Evolutionary conservation across 495 filamentous ascomycete species (phyloP), one percentile per base, ranked within the genome.

Genomic region (Astrothelium subdiscretum): DNA sequence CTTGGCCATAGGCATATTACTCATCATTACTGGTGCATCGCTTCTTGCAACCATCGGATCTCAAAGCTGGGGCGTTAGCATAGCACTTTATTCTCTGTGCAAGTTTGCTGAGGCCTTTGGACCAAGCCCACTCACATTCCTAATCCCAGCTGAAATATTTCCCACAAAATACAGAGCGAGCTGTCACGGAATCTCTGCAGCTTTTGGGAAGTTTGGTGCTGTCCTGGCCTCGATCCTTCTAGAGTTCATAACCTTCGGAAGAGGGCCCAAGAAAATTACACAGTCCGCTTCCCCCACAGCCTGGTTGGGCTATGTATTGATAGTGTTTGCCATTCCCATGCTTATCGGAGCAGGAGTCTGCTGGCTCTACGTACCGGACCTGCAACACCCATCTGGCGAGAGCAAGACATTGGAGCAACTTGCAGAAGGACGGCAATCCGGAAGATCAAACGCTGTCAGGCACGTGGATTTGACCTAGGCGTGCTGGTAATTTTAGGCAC

Each of bases 61-160:
- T 64, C 2, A 65, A 61, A 31, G 68, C 22, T 75, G 81, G 54
- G 71, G 75, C 0, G 69, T 77, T 3, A 79, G 78, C 12, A 78
- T 87, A 8, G 71, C 75, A 0, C 66, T 89, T 1, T 87, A 85
- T 63, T 76, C 82, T 27, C 44, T 87, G 22, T 80, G 79, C 22
- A 81, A 87, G 68, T 68, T 84, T 0, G 65, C 86, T 20, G 87
- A 86, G 72, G 85, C 87, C 64, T 77, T 86, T 31, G 84, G 84
- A 71, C 81, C 82, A 38, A 86, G 84, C 66, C 79, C 79, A 26
- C 80, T 83, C 29, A 84, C 80, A 0, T 87, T 85, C 68, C 84
- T 86, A 32, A 65, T 44, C 38, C 70, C 76, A 2, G 75, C 73
- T 5, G 76, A 78, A 66, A 68, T 76, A 27, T 78, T 78, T 54